Conservation (phyloP, 176 grass and related monocot species). For the Phoenix roebelenii region DNA sequence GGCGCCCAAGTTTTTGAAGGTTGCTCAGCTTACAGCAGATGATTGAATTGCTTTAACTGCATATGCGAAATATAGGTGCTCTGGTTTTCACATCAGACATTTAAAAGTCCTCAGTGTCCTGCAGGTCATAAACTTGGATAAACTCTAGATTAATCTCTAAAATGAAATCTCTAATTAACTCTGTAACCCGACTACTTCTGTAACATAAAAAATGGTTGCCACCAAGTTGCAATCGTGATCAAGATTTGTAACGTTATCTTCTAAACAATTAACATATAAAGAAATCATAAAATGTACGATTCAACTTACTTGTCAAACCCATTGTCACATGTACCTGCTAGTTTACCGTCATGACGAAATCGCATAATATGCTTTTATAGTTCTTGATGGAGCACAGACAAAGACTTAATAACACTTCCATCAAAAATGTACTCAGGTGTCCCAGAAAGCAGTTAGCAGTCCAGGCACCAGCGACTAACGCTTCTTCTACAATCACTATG, state of each 20-base stretch:
- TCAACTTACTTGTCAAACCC: constrained; percentile 41
- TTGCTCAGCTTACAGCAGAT: no score
- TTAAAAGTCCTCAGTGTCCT: no score
- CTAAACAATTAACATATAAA: no score
- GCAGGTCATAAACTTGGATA: no score
- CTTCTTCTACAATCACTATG: constrained; percentile 55
- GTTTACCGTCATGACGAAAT: constrained; percentile 35
- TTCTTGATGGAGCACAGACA: constrained; percentile 44
- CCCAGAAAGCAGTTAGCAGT: constrained; percentile 45
- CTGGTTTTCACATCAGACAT: no score
- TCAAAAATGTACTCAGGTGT: constrained; percentile 42
- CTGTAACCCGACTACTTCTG: no score
- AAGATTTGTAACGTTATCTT: no score
- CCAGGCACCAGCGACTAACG: constrained; percentile 38
- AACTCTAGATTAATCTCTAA: no score
- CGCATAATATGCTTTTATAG: constrained; percentile 27
- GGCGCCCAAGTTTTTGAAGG: no score
- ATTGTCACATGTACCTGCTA: background rate
- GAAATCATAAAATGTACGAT: background rate
- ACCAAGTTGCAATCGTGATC: background rate
- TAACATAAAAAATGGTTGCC: background rate
- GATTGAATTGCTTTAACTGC: no score
- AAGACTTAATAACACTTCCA: constrained; percentile 52
- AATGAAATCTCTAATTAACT: no score
- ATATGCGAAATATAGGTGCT: no score